Percentiles rank a stretch among this genome's conserved stretches.
These are phyloP conservation scores for Candida incommunis DNA, from an alignment of 805 yeast genomes.

Conservation along the genomic window DNA sequence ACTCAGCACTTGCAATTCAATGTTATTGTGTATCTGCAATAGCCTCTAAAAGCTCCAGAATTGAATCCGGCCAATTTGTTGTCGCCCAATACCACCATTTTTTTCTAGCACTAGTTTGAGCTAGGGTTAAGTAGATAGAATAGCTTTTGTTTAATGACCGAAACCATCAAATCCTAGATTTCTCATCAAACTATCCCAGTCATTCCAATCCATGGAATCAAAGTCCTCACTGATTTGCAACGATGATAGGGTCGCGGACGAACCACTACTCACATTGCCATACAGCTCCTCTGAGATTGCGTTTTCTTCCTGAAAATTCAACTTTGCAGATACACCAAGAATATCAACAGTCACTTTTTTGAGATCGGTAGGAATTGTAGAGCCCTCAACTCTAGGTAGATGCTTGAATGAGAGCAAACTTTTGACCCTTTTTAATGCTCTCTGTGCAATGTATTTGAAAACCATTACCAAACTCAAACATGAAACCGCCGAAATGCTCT, in stretches of 20 bases:
- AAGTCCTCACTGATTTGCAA: background rate
- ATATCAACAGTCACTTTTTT: too few species aligned
- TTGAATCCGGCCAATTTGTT: too few species aligned
- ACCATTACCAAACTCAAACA: background rate
- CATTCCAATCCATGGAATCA: background rate
- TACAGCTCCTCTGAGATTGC: background rate
- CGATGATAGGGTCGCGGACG: background rate
- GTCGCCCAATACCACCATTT: too few species aligned
- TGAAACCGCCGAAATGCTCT: background rate
- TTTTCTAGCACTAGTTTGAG: background rate
- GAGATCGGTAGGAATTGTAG: too few species aligned
- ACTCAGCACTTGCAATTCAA: too few species aligned
- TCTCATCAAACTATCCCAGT: background rate
- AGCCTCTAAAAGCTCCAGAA: too few species aligned
- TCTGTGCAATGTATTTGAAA: constrained; percentile 1
- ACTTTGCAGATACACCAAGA: background rate
- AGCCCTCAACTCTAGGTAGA: too few species aligned
- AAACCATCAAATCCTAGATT: background rate
- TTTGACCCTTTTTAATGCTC: background rate
- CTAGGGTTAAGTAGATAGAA: too few species aligned
- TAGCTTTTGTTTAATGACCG: background rate
- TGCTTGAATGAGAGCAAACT: too few species aligned
- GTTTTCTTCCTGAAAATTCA: background rate
- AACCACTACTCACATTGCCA: too few species aligned
- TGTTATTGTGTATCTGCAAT: too few species aligned